Evolutionary conservation across 78 protist genomes (phyloP).

Genomic region (Blattamonas nauphoetae): DNA sequence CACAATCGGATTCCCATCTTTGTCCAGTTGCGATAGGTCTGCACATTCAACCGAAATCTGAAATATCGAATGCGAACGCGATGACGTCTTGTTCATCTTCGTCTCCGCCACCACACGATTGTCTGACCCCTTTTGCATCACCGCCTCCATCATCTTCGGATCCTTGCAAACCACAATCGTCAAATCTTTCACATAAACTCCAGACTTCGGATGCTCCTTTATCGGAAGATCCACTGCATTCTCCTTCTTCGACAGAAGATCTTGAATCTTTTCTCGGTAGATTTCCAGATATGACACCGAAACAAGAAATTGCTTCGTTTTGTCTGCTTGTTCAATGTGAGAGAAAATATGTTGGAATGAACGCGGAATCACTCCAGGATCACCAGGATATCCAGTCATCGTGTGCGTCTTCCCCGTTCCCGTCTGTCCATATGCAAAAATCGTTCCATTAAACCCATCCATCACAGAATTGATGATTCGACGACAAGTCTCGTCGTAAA

Average conservation of each 20-base stretch:
- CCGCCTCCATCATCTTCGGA: neutral
- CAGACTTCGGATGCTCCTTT: neutral
- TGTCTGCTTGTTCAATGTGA: neutral
- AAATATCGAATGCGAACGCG: constrained; percentile 16
- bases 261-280: constrained; percentile 6
- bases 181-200: neutral
- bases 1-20: neutral
- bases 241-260: neutral
- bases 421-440: constrained; percentile 34
- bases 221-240: neutral
- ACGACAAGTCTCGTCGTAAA: neutral
- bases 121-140: neutral
- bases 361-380: constrained; percentile 3
- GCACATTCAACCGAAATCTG: neutral
- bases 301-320: neutral
- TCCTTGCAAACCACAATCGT: neutral
- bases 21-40: neutral
- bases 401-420: constrained; percentile 37
- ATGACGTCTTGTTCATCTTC: constrained; percentile 16
- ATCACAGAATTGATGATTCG: neutral
- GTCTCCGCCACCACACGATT: constrained; percentile 7
- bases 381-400: constrained; percentile 7
- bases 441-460: constrained; percentile 19
- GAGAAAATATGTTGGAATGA: neutral
- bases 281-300: constrained; percentile 1